Base-by-base conservation (phyloP, 2,329 filamentous ascomycete genomes). In the Alternaria alternata region DNA sequence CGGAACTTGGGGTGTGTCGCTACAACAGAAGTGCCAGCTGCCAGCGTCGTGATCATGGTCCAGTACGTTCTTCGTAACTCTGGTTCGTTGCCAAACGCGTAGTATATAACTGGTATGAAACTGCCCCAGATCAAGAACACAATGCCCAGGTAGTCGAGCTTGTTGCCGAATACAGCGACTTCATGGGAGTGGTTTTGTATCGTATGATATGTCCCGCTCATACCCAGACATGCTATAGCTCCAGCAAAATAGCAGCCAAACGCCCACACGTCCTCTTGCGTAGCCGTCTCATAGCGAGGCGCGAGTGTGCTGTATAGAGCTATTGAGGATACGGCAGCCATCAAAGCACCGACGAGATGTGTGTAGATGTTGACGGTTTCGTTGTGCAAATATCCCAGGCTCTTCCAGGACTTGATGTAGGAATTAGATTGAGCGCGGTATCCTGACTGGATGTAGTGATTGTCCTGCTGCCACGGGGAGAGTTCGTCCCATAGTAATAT, bases 81-180 rank as follows among this genome's bases (percentile, higher is more conserved):
- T 3, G 88, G 87, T 64, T 89, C 81, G 72, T 90, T 93, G 22
- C 79, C 78, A 64, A 88, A 86, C 4, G 79, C 81, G 69, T 86
- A 86, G 68, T 85, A 86, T 60, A 99, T 79, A 51, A 91, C 91
- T 2, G 95, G 94, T 46, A 98, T 87, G 74, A 94, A 97, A 75
- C 91, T 94, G 7, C 95, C 95, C 67, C 94, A 91, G 60, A 98
- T 98, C 67, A 99, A 82, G 49, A 89, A 87, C 30, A 98, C 92
- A 69, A 99, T 99, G 7, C 95, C 95, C 5, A 94, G 87, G 76
- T 99, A 98, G 76, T 99, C 95, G 57, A 98, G 82, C 78, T 96
- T 92, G 77, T 98, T 98, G 11, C 94, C 94, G 83, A 93, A 91
- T 63, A 87, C 89, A 2, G 91, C 89, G 14, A 97, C 92, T 2